Conservation (phyloP, 140 eudicot species). For the Flaveria floridana region DNA sequence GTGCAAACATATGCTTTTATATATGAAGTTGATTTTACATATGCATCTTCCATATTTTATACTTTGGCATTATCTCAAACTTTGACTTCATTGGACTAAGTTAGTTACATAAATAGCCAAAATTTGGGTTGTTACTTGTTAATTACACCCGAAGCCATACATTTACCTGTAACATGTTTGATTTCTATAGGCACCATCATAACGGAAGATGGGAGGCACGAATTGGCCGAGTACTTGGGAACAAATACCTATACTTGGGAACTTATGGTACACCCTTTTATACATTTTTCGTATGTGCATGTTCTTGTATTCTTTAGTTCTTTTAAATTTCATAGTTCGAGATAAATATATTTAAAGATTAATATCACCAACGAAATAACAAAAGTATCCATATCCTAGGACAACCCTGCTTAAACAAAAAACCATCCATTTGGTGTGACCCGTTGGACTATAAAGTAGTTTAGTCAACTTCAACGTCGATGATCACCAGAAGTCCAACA, state of each 20-base stretch:
- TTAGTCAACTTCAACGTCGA: not conserved
- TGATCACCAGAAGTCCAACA: not conserved
- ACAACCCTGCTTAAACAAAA: not conserved
- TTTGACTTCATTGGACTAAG: constrained; percentile 22
- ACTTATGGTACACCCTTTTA: constrained; percentile 61
- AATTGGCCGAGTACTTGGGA: constrained; percentile 84
- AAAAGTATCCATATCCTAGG: not conserved
- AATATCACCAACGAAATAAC: not conserved
- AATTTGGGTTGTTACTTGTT: constrained; percentile 23
- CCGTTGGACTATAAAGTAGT: not conserved
- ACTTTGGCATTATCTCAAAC: constrained; percentile 6
- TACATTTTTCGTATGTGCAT: not conserved
- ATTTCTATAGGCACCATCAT: constrained; percentile 72
- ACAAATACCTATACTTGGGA: constrained; percentile 86
- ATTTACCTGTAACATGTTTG: not conserved
- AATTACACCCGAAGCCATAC: constrained; percentile 9
- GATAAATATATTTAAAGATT: not conserved
- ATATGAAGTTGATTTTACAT: constrained; percentile 22
- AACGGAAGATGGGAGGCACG: constrained; percentile 99
- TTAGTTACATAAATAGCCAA: not conserved
- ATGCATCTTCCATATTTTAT: constrained; percentile 12
- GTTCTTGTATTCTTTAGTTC: not conserved
- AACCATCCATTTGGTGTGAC: not conserved
- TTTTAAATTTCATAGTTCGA: not conserved
- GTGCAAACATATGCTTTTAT: constrained; percentile 23